Percentiles rank a stretch among this genome's conserved stretches.
Conservation (phyloP, 352 stramenopile species). For the Blastocystis sp. region DNA sequence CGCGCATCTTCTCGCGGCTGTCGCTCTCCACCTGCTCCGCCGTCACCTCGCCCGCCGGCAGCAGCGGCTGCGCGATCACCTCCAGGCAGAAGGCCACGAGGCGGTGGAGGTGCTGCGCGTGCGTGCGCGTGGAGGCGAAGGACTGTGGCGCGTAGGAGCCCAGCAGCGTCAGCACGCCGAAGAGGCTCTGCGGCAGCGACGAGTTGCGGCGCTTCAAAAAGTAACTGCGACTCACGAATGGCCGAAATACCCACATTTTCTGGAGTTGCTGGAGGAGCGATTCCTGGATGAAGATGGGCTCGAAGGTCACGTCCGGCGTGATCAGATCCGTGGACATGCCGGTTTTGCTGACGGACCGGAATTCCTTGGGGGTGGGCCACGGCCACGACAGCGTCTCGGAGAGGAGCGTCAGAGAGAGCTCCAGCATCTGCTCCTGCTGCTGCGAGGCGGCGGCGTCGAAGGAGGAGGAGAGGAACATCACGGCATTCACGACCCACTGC, state of each 20-base stretch:
- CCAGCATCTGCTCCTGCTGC: conserved; percentile 15
- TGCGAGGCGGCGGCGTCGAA: not conserved
- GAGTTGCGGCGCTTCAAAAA: conserved; percentile 26
- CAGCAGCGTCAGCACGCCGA: conserved; percentile 21
- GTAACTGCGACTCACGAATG: not conserved
- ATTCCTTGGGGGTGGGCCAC: not conserved
- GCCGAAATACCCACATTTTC: not conserved
- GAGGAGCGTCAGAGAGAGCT: conserved; percentile 3
- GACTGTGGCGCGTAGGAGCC: conserved; percentile 28
- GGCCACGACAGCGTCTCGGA: conserved; percentile 31
- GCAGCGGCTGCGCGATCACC: not conserved
- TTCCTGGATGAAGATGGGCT: conserved; percentile 49
- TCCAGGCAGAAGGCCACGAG: not conserved
- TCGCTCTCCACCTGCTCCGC: not conserved
- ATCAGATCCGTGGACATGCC: conserved; percentile 6
- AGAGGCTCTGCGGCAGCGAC: conserved; percentile 29
- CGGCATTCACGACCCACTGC: conserved; percentile 15
- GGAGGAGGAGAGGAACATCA: not conserved
- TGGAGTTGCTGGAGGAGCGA: not conserved
- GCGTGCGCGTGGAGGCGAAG: conserved; percentile 9
- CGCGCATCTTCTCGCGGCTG: conserved; percentile 27
- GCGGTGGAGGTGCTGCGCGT: conserved; percentile 44
- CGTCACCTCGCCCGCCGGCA: not conserved
- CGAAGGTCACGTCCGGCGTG: conserved; percentile 27
- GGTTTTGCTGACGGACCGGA: not conserved